Conservation (phyloP, 139 green algal genomes). For the Tetradesmus obliquus region DNA sequence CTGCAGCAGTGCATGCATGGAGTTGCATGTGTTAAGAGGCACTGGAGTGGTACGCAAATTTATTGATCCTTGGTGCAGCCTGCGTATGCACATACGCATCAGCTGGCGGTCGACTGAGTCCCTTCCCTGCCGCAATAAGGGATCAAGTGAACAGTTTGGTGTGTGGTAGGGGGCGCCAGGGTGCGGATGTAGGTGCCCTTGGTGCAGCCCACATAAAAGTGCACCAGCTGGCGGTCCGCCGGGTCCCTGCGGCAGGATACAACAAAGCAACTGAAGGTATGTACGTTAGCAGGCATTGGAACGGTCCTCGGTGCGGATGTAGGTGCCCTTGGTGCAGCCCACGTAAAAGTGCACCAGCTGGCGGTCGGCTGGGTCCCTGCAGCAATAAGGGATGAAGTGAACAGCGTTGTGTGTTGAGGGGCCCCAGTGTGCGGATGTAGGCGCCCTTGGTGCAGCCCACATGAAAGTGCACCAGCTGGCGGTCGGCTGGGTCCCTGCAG, state of each 20-base stretch:
- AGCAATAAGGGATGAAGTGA: too few relatives aligned
- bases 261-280: too few relatives aligned
- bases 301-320: constrained; percentile 47
- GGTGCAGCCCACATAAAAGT: constrained; percentile 82
- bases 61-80: neutral
- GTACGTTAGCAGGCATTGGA: neutral
- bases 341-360: constrained; percentile 82
- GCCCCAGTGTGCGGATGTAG: constrained; percentile 66
- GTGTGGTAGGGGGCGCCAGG: constrained; percentile 49
- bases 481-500: constrained; percentile 31
- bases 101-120: neutral
- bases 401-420: too few relatives aligned
- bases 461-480: constrained; percentile 77
- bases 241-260: constrained; percentile 12
- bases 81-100: neutral
- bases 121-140: neutral
- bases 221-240: constrained; percentile 59
- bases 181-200: constrained; percentile 78
- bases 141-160: too few relatives aligned
- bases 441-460: constrained; percentile 85
- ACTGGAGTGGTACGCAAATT: neutral
- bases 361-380: neutral
- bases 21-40: neutral
- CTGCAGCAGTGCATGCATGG: neutral
- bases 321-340: constrained; percentile 83